phyloP scores from a whole-genome alignment of 1,284 basidiomycete species.

The Tremellales sp. region DNA sequence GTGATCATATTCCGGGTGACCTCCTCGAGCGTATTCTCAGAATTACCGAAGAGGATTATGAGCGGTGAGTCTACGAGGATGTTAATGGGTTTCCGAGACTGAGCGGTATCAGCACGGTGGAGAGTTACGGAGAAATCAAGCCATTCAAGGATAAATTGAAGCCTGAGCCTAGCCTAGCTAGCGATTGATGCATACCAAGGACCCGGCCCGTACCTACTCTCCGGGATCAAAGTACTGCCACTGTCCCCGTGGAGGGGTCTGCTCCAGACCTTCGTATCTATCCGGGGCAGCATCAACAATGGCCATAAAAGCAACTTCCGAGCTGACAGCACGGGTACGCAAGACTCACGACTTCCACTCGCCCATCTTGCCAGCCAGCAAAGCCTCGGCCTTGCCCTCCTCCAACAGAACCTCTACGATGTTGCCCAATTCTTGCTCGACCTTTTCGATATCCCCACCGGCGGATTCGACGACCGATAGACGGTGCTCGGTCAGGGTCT shows the following conservation, averaged over 20 bases:
- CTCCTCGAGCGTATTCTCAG: no score
- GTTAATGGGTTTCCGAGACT: no score
- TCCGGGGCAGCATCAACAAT: conserved; percentile 2
- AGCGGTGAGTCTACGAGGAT: no score
- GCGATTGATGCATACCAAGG: no score
- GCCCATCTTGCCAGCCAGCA: conserved; percentile 74
- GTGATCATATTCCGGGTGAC: no score
- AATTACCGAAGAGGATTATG: no score
- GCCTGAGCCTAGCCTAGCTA: no score
- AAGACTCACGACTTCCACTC: conserved; percentile 91
- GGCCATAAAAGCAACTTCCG: background rate
- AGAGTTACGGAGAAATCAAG: no score
- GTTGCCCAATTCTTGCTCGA: conserved; percentile 60
- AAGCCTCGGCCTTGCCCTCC: conserved; percentile 78
- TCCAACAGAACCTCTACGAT: conserved; percentile 54
- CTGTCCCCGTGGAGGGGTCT: conserved; percentile 36
- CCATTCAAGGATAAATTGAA: no score
- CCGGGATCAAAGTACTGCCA: conserved; percentile 47
- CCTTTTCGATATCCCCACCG: conserved; percentile 61
- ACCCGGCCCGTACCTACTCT: background rate
- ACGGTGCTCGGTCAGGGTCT: conserved; percentile 80
- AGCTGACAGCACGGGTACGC: background rate
- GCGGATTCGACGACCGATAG: conserved; percentile 68
- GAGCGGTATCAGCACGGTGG: no score
- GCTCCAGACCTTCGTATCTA: conserved; percentile 43